Evolutionary conservation across 2,329 filamentous ascomycete species (phyloP).

Genomic region (Fusarium algeriense): DNA sequence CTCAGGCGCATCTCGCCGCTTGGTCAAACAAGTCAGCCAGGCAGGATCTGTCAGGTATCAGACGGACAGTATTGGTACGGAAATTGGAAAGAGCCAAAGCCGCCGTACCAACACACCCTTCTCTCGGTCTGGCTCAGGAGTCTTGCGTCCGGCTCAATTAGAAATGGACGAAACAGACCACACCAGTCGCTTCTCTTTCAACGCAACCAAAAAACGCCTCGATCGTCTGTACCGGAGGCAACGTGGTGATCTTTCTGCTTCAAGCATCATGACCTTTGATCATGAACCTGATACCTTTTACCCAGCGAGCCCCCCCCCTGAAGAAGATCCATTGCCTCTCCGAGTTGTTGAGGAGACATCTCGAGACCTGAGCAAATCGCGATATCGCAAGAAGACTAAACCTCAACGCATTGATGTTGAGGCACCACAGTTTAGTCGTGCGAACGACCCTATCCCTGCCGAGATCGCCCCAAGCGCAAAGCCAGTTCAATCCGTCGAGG

Average conservation of each 20-base stretch:
- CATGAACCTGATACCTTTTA: constrained; percentile 28
- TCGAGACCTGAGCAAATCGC: constrained; percentile 40
- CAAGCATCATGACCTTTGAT: constrained; percentile 35
- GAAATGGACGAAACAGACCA: constrained; percentile 60
- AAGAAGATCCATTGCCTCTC: constrained; percentile 42
- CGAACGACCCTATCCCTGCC: constrained; percentile 62
- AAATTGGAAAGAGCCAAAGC: constrained; percentile 1
- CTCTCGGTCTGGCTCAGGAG: constrained; percentile 31
- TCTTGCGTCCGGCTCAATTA: constrained; percentile 65
- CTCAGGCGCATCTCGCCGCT: constrained; percentile 38
- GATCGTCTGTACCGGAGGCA: constrained; percentile 65
- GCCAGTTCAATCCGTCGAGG: constrained; percentile 13
- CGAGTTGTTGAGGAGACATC: constrained; percentile 26
- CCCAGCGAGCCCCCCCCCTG: constrained; percentile 40
- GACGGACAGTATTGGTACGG: constrained; percentile 2
- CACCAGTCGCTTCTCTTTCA: constrained; percentile 57
- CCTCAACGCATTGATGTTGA: constrained; percentile 62
- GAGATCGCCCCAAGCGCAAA: constrained; percentile 22
- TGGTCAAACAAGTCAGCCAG: constrained; percentile 48
- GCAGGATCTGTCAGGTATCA: constrained; percentile 48
- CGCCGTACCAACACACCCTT: constrained; percentile 11
- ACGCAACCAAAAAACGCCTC: constrained; percentile 64
- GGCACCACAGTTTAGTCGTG: constrained; percentile 65
- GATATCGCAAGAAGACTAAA: constrained; percentile 58
- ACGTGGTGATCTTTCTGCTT: constrained; percentile 46